These are phyloP conservation scores for Globisporangium rhizosaccharum DNA, from an alignment of 352 stramenopile genomes.

Conservation along the genomic window DNA sequence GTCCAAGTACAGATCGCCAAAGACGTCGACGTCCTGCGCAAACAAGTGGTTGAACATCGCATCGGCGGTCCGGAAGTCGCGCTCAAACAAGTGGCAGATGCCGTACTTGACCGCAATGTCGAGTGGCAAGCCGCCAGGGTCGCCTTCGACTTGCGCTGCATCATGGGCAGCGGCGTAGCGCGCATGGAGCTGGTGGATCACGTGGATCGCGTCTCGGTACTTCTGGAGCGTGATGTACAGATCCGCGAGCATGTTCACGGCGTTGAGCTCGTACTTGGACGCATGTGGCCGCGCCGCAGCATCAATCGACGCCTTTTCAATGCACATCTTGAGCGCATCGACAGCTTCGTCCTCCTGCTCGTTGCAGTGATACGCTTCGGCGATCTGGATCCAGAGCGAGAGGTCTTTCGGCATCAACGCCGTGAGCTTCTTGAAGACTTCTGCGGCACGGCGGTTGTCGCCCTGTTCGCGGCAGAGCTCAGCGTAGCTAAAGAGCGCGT, in stretches of 20 bases:
- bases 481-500: slow-evolving; percentile 76
- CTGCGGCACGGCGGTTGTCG: slow-evolving; percentile 70
- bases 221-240: slow-evolving; percentile 85
- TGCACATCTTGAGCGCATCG: slow-evolving; percentile 79
- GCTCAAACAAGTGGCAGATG: slow-evolving; percentile 79
- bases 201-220: slow-evolving; percentile 70
- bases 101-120: slow-evolving; percentile 87
- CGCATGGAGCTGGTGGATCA: slow-evolving; percentile 72
- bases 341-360: slow-evolving; percentile 83
- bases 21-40: slow-evolving; percentile 77
- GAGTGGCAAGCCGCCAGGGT: slow-evolving; percentile 61
- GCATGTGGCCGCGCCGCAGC: slow-evolving; percentile 52
- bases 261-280: slow-evolving; percentile 79
- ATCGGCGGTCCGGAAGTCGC: slow-evolving; percentile 65
- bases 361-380: slow-evolving; percentile 83
- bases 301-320: slow-evolving; percentile 69
- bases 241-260: slow-evolving; percentile 86
- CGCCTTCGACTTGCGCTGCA: slow-evolving; percentile 50
- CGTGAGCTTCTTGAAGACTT: slow-evolving; percentile 80
- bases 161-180: slow-evolving; percentile 62
- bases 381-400: slow-evolving; percentile 84
- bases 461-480: slow-evolving; percentile 75
- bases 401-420: slow-evolving; percentile 64
- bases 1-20: slow-evolving; percentile 80
- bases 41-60: slow-evolving; percentile 84